Conservation (phyloP, 1,284 basidiomycete genomes). For the Earliella scabrosa region DNA sequence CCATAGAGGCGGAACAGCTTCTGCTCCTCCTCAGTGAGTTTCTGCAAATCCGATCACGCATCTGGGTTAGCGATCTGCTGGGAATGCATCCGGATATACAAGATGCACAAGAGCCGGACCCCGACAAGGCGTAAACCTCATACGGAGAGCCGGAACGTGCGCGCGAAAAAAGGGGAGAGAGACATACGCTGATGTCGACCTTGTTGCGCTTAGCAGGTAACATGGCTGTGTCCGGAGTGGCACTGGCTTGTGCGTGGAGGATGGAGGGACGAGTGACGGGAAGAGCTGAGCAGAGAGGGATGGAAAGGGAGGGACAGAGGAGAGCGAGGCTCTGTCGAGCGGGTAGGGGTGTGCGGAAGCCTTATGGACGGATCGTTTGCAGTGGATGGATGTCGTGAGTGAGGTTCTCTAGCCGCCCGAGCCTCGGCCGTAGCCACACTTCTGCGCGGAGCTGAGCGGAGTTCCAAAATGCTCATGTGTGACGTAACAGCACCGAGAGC, state of each 20-base stretch:
- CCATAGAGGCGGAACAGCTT: conserved; percentile 95
- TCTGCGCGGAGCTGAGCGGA: conserved; percentile 22
- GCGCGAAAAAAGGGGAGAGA: conserved; percentile 24
- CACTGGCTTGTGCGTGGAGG: conserved; percentile 5
- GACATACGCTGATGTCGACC: conserved; percentile 85
- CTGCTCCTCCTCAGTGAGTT: conserved; percentile 89
- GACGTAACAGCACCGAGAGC: conserved; percentile 13
- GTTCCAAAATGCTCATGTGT: conserved; percentile 1
- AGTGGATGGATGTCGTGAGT: conserved; percentile 21
- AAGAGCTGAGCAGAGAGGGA: conserved; percentile 29
- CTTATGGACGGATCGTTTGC: conserved; percentile 22
- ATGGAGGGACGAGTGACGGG: conserved; percentile 24
- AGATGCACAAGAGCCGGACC: not conserved
- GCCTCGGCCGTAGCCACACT: not conserved
- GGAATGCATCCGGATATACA: not conserved
- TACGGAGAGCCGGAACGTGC: not conserved
- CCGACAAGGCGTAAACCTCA: not conserved
- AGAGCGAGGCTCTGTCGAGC: conserved; percentile 21
- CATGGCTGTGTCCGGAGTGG: conserved; percentile 51
- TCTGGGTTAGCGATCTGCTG: not conserved
- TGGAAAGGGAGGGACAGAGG: conserved; percentile 3
- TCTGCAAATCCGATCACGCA: conserved; percentile 48
- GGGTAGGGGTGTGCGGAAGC: conserved; percentile 14
- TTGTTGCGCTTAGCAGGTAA: conserved; percentile 86
- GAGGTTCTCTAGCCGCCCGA: conserved; percentile 2